Percentiles rank a stretch among this genome's conserved stretches.
Conservation (phyloP, 306 rosid species). For the Gleditsia sinensis region DNA sequence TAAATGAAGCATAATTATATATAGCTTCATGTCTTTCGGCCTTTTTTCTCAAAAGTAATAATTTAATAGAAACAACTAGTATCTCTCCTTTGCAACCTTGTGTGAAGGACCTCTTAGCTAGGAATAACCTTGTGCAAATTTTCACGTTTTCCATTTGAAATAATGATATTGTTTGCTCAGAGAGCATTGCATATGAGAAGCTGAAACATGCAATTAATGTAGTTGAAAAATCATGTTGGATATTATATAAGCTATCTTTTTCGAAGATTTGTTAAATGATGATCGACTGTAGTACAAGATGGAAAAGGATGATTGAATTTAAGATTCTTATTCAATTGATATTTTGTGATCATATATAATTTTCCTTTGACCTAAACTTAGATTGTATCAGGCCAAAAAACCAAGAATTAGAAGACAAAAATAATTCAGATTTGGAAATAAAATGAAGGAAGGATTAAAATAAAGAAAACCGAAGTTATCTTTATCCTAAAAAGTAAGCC, state of each 20-base stretch:
- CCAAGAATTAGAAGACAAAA: too few relatives aligned
- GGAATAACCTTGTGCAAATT: background rate
- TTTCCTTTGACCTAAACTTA: too few relatives aligned
- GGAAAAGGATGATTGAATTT: background rate
- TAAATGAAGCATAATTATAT: constrained; percentile 19
- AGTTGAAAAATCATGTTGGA: background rate
- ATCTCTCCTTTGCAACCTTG: background rate
- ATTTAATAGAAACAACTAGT: background rate
- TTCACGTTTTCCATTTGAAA: constrained; percentile 2
- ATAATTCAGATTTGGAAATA: too few relatives aligned
- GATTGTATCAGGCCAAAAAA: too few relatives aligned
- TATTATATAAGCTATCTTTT: too few relatives aligned
- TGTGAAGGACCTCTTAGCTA: background rate
- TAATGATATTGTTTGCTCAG: background rate
- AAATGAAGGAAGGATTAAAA: too few relatives aligned
- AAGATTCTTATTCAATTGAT: background rate
- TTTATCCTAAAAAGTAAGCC: too few relatives aligned
- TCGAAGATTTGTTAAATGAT: background rate
- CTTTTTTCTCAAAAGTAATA: constrained; percentile 17
- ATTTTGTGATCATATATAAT: background rate
- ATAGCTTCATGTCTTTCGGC: constrained; percentile 37
- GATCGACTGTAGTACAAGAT: background rate
- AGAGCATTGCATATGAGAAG: background rate
- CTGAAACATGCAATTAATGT: background rate
- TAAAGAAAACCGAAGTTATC: too few relatives aligned